Evolutionary conservation across 345 rosid species (phyloP).

Genomic region (Sapria himalayana): DNA sequence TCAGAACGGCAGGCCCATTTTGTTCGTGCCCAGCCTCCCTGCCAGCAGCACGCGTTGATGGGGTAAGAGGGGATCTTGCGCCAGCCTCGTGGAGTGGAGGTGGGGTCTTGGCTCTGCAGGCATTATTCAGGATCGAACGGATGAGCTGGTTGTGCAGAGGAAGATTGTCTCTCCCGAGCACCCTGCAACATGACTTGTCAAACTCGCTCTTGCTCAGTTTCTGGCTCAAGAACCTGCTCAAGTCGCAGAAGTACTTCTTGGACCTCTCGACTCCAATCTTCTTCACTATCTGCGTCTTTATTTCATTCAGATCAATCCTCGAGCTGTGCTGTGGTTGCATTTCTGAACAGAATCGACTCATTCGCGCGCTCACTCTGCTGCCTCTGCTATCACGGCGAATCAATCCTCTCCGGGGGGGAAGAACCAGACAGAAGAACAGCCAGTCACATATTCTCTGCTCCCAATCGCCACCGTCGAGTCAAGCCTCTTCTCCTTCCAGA

Average conservation of each 20-base stretch:
- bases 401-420: no score
- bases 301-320: slow-evolving; percentile 66
- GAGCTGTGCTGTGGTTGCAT: slow-evolving; percentile 71
- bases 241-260: slow-evolving; percentile 47
- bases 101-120: slow-evolving; percentile 41
- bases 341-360: slow-evolving; percentile 25
- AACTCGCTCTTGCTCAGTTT: slow-evolving; percentile 74
- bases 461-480: slow-evolving; percentile 12
- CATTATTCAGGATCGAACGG: slow-evolving; percentile 59
- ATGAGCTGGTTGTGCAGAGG: slow-evolving; percentile 75
- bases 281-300: slow-evolving; percentile 56
- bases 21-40: slow-evolving; percentile 42
- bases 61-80: slow-evolving; percentile 24
- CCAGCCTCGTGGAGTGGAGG: slow-evolving; percentile 36
- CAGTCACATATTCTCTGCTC: slow-evolving; percentile 16
- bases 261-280: slow-evolving; percentile 76
- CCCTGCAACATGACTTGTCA: slow-evolving; percentile 47
- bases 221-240: slow-evolving; percentile 68
- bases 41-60: slow-evolving; percentile 17
- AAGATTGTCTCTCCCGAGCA: slow-evolving; percentile 80
- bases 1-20: slow-evolving; percentile 23
- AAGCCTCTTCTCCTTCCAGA: no score
- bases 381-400: no score
- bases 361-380: slow-evolving; percentile 25
- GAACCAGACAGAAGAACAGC: no score